Base-by-base conservation (phyloP, 768 basidiomycete genomes). In the Leccinellum albellum region DNA sequence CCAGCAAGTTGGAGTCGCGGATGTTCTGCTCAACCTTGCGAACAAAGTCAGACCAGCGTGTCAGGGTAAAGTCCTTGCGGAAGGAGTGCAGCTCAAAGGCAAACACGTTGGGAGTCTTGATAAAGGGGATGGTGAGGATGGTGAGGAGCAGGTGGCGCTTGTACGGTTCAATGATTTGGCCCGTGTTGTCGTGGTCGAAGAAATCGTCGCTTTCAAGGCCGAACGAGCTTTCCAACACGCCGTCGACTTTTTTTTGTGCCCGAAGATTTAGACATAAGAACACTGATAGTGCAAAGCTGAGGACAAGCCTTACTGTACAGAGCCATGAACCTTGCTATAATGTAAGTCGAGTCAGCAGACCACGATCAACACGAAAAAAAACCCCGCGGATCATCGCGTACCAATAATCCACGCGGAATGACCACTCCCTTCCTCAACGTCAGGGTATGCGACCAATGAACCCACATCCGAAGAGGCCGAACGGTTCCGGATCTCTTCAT, bases 1-100 rank as follows among this genome's bases (percentile, higher is more conserved):
- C 70, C 60, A 71, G 54, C 31, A 71, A 45, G 42, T 71, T 71
- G 35, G 70, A 71, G 29, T 71, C 70, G 9, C 70, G 69, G 21
- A 71, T 68, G 21, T 67, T 71, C 23, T 58, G 59, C 53, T 71
- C 71, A 0, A 71, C 70, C 40, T 71, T 71, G 21, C 53, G 35
- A 20, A 71, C 71, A 58, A 71, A 71, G 8, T 13, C 56, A 13
- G 56, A 59, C 71, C 70, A 73, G 9, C 70, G 62, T 3, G n/a
- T 53, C 9, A 64, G 63, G 14, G 62, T 62, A 46, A 71, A 71
- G 47, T 32, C 60, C 14, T 73, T 64, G 26, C 61, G 67, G 21
- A 71, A 67, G 4, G 64, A 64, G 52, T 73, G 49, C 35, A 71
- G 33, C 57, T 73, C 70, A n/a, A 3, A 60, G 6, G 69, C 70